Percentiles rank a stretch among this genome's conserved stretches.
Conservation (phyloP, 2,329 filamentous ascomycete species). For the Beauveria brongniartii region DNA sequence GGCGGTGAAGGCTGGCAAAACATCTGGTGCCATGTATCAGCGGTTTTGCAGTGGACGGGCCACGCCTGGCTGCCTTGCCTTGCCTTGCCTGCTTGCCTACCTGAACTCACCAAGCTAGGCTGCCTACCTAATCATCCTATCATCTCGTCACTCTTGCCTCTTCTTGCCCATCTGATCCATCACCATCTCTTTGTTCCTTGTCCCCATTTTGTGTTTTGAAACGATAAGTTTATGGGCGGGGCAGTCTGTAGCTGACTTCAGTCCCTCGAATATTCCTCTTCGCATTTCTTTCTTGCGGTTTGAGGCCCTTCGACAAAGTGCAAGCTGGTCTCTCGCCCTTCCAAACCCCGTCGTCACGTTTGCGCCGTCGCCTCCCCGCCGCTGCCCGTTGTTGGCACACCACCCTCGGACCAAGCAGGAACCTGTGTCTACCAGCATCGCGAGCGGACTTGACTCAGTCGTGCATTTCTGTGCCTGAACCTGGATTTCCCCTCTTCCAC, state of each 20-base stretch:
- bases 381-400: background rate
- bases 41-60: background rate
- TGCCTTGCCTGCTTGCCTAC: background rate
- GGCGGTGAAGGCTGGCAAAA: background rate
- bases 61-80: background rate
- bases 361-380: slow-evolving; percentile 8
- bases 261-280: too few relatives aligned
- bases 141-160: slow-evolving; percentile 5
- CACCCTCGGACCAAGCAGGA: background rate
- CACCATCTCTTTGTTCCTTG: background rate
- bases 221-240: background rate
- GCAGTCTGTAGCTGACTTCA: background rate
- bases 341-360: slow-evolving; percentile 3
- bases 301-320: background rate
- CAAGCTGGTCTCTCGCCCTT: background rate
- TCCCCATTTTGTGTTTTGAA: background rate
- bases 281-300: background rate
- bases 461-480: background rate
- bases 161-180: slow-evolving; percentile 3
- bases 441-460: background rate
- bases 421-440: background rate
- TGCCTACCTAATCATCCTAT: slow-evolving; percentile 2
- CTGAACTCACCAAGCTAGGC: background rate
- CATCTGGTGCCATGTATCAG: background rate
- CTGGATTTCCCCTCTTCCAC: too few relatives aligned